A percentile compares a stretch with the other conserved stretches of the same genome.
Evolutionary conservation across 1,284 basidiomycete genomes (phyloP).

Genomic region (Moesziomyces sp.): DNA sequence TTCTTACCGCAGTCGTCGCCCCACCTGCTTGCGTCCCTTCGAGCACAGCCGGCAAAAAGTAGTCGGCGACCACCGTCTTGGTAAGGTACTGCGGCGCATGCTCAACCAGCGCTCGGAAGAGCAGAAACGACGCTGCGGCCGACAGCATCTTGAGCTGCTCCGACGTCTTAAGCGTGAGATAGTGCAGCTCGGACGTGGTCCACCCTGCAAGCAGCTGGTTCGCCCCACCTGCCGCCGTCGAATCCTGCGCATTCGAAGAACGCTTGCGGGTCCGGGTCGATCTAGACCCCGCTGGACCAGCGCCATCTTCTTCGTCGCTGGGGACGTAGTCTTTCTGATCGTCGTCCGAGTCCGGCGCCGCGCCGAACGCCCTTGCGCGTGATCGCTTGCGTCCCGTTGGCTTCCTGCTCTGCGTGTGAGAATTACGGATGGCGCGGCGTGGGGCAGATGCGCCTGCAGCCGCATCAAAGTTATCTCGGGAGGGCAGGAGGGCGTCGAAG

Average conservation of each 20-base stretch:
- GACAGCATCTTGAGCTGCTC: conserved; percentile 39
- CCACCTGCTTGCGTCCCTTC: not conserved
- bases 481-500: conserved; percentile 36
- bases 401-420: conserved; percentile 4
- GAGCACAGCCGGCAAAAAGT: conserved; percentile 34
- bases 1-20: conserved; percentile 11
- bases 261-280: conserved; percentile 9
- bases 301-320: conserved; percentile 12
- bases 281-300: not conserved
- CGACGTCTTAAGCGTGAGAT: conserved; percentile 30
- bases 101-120: conserved; percentile 22
- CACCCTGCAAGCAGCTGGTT: conserved; percentile 25
- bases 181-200: conserved; percentile 36
- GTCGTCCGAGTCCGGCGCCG: conserved; percentile 28
- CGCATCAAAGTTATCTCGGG: conserved; percentile 22
- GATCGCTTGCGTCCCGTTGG: conserved; percentile 13
- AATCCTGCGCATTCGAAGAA: not conserved
- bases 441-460: conserved; percentile 7
- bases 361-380: conserved; percentile 26
- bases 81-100: conserved; percentile 26
- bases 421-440: conserved; percentile 5
- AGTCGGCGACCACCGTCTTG: conserved; percentile 26
- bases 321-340: conserved; percentile 38
- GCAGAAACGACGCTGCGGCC: conserved; percentile 24
- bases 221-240: not conserved